A percentile compares a stretch with the other conserved stretches of the same genome.
Evolutionary conservation across 192 early-diverging fungal genomes (phyloP).

Genomic region (Coemansia sp.): DNA sequence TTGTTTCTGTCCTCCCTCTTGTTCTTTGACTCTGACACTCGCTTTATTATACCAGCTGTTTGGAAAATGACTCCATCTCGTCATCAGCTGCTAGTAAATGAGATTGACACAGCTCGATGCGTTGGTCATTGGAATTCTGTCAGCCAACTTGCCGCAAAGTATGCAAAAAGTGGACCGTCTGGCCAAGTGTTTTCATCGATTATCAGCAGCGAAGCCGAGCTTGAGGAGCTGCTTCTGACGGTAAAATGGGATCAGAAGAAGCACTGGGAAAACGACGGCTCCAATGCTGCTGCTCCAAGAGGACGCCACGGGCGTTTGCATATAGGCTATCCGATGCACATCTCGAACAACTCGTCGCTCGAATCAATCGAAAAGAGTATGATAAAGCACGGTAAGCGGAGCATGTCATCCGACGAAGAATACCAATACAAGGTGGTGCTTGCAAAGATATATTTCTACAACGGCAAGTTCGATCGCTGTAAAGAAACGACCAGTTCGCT

Average conservation of each 20-base stretch:
- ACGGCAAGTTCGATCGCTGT: constrained; percentile 53
- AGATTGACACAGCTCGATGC: constrained; percentile 55
- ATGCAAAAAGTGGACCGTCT: constrained; percentile 23
- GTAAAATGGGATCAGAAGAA: constrained; percentile 34
- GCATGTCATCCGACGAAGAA: constrained; percentile 39
- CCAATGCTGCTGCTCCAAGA: neutral
- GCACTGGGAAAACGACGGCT: constrained; percentile 48
- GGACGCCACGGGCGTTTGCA: constrained; percentile 1
- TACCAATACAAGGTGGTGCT: constrained; percentile 54
- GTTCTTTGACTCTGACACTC: neutral
- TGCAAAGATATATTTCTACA: constrained; percentile 61
- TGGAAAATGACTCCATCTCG: constrained; percentile 36
- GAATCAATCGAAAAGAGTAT: constrained; percentile 29
- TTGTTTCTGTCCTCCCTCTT: too few species aligned
- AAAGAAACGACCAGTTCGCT: constrained; percentile 19
- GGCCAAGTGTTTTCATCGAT: constrained; percentile 42
- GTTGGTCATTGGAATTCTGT: constrained; percentile 42
- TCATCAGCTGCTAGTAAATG: constrained; percentile 42
- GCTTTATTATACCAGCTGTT: neutral
- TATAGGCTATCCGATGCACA: constrained; percentile 36
- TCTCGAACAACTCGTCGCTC: constrained; percentile 24
- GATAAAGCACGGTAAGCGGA: constrained; percentile 15
- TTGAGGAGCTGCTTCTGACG: constrained; percentile 40
- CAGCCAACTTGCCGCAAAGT: constrained; percentile 31
- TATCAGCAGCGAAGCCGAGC: constrained; percentile 37